Evolutionary conservation across 495 filamentous ascomycete species (phyloP).

Genomic region (Penicillium cataractarum): DNA sequence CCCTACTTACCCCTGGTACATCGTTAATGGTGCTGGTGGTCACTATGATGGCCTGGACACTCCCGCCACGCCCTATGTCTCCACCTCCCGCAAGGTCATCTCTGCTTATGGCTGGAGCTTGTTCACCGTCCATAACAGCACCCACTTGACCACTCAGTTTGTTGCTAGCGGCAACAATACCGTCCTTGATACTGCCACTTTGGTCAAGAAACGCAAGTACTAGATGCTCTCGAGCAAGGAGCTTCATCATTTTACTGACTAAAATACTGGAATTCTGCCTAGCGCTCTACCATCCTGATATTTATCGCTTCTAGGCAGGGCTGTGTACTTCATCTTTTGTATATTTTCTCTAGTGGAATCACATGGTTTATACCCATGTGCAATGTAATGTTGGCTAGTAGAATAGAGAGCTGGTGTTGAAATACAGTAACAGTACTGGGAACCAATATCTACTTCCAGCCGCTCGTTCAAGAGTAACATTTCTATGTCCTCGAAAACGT

Average conservation of each 20-base stretch:
- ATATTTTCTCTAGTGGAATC: background rate
- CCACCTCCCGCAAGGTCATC: background rate
- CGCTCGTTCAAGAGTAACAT: no score
- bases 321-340: background rate
- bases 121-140: conserved; percentile 7
- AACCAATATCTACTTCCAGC: no score
- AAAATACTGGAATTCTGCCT: background rate
- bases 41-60: background rate
- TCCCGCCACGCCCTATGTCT: background rate
- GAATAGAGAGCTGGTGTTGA: background rate
- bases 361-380: no score
- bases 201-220: conserved; percentile 12
- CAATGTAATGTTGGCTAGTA: background rate
- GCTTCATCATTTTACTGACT: background rate
- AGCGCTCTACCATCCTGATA: background rate
- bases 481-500: no score
- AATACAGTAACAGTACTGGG: background rate
- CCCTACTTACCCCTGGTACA: conserved; percentile 51
- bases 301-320: background rate
- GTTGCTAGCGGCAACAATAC: conserved; percentile 6
- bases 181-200: conserved; percentile 14
- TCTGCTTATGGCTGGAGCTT: conserved; percentile 15
- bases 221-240: background rate
- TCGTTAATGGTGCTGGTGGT: conserved; percentile 36
- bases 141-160: background rate